phyloP scores from a whole-genome alignment of 139 green algal genomes.

The Micractinium sp. region DNA sequence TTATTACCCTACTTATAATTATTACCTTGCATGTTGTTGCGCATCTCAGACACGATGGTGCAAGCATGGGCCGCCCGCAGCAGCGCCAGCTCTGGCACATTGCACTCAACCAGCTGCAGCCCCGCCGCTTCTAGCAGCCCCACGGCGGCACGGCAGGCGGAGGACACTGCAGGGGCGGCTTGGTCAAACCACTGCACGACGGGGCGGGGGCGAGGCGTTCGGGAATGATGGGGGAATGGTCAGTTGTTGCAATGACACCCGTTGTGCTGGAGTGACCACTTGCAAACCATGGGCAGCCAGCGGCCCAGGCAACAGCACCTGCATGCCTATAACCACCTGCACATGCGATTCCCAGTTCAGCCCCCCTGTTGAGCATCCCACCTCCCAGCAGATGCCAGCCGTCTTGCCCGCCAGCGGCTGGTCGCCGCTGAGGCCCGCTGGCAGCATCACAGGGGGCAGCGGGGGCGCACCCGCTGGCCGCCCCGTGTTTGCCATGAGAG shows the following conservation, averaged over 20 bases:
- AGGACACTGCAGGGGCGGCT: constrained; percentile 63
- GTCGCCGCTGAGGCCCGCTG: constrained; percentile 4
- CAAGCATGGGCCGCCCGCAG: constrained; percentile 66
- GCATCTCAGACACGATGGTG: constrained; percentile 64
- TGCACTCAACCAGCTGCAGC: constrained; percentile 48
- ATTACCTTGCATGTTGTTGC: constrained; percentile 28
- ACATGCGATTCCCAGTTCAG: neutral
- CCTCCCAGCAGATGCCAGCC: constrained; percentile 63
- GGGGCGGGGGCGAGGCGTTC: neutral
- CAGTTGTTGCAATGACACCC: no score
- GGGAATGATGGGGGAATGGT: neutral
- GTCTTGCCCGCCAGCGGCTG: constrained; percentile 52
- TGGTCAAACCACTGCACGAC: constrained; percentile 71
- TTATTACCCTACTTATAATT: no score
- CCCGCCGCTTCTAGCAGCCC: constrained; percentile 49
- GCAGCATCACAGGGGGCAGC: constrained; percentile 37
- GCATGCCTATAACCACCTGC: neutral
- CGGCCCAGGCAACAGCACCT: neutral
- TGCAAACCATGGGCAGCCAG: neutral
- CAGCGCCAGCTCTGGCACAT: constrained; percentile 75
- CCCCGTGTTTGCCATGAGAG: constrained; percentile 51
- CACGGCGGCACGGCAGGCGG: constrained; percentile 48
- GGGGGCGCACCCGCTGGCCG: neutral
- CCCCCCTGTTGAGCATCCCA: constrained; percentile 53
- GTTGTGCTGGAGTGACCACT: neutral